Percentiles rank a stretch among this genome's conserved stretches.
Conservation (phyloP, 2,329 filamentous ascomycete species). For the Pestalotiopsis sp. region DNA sequence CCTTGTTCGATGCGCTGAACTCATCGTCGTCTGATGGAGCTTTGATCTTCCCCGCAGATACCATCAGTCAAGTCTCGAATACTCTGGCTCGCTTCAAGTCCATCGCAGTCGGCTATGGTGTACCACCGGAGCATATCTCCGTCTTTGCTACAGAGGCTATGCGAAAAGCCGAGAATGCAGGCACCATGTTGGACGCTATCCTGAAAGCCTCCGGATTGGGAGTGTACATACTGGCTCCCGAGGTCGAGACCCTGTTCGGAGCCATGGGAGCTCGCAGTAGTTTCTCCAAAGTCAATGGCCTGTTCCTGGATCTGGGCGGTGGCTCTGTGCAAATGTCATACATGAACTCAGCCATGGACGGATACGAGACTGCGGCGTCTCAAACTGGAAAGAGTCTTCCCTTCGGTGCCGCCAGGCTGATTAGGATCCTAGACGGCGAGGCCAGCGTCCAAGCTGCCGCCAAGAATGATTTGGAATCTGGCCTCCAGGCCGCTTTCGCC, state of each 20-base stretch:
- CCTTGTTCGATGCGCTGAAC: conserved; percentile 81
- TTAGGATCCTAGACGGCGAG: conserved; percentile 47
- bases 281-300: conserved; percentile 66
- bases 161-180: conserved; percentile 75
- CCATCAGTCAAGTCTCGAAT: conserved; percentile 66
- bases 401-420: conserved; percentile 62
- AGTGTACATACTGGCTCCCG: conserved; percentile 74
- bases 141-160: conserved; percentile 90
- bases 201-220: conserved; percentile 62
- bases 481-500: conserved; percentile 63
- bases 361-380: conserved; percentile 57
- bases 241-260: conserved; percentile 81
- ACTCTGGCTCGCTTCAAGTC: conserved; percentile 71
- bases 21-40: conserved; percentile 37
- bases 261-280: conserved; percentile 81
- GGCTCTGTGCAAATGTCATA: conserved; percentile 68
- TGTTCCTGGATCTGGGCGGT: conserved; percentile 87
- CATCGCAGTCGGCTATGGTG: conserved; percentile 70
- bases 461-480: conserved; percentile 54
- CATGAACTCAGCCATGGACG: conserved; percentile 49
- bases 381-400: conserved; percentile 58
- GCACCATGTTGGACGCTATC: conserved; percentile 68
- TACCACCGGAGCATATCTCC: conserved; percentile 65
- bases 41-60: conserved; percentile 50
- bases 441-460: conserved; percentile 45